Conservation (phyloP, 805 yeast genomes). For the Wickerhamomyces tratensis region DNA sequence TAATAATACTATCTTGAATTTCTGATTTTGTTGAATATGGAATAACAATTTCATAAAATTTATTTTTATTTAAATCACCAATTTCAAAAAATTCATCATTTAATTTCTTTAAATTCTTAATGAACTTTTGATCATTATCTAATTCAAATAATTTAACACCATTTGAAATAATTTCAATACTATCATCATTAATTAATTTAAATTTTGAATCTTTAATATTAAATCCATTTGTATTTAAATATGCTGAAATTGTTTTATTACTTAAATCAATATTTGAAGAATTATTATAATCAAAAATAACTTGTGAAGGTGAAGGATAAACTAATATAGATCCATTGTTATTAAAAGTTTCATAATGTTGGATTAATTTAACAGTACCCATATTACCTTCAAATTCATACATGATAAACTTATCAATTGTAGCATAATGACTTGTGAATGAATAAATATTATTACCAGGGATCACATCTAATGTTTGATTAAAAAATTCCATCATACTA, state of each 20-base stretch:
- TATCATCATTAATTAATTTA: not conserved
- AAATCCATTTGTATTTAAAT: constrained; percentile 4
- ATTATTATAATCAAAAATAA: constrained; percentile 7
- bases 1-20: constrained; percentile 3
- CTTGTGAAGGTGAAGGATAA: constrained; percentile 8
- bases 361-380: no score
- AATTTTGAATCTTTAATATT: constrained; percentile 1
- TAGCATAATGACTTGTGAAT: constrained; percentile 20
- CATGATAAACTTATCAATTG: constrained; percentile 25
- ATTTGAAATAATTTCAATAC: no score
- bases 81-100: not conserved
- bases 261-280: constrained; percentile 10
- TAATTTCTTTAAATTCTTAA: no score
- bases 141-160: not conserved
- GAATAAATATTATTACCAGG: constrained; percentile 8
- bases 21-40: constrained; percentile 22
- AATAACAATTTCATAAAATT: constrained; percentile 17
- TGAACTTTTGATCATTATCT: not conserved
- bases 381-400: constrained; percentile 15
- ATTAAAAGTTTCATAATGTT: no score
- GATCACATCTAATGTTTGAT: not conserved
- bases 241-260: constrained; percentile 11
- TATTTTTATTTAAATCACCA: constrained; percentile 2
- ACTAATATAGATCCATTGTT: not conserved
- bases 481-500: not conserved